A percentile compares a stretch with the other conserved stretches of the same genome.
Conservation (phyloP, 2,329 filamentous ascomycete genomes). For the Ascochyta pisi region DNA sequence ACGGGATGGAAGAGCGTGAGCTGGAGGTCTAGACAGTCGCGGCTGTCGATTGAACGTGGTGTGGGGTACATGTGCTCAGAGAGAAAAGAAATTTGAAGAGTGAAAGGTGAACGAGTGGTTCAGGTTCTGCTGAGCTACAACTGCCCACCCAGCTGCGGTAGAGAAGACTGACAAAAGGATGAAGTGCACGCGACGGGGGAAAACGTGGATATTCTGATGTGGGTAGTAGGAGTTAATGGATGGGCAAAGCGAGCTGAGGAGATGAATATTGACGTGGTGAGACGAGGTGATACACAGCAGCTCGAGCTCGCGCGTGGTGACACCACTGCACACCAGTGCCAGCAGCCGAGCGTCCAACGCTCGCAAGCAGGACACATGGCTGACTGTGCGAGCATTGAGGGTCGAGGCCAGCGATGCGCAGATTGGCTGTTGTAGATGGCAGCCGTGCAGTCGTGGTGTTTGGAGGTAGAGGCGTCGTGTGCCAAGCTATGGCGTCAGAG, state of each 20-base stretch:
- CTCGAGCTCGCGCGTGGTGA: slow-evolving; percentile 3
- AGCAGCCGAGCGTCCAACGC: not conserved
- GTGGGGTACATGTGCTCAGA: slow-evolving; percentile 6
- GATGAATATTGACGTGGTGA: not conserved
- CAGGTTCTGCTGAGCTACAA: not conserved
- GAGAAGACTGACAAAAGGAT: too few species aligned
- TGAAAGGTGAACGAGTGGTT: not conserved
- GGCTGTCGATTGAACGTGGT: not conserved
- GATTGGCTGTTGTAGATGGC: not conserved
- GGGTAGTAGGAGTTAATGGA: not conserved
- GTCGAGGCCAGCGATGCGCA: not conserved
- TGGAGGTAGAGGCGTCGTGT: not conserved
- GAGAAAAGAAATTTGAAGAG: not conserved
- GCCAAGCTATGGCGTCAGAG: slow-evolving; percentile 19
- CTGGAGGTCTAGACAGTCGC: not conserved
- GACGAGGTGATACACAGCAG: not conserved
- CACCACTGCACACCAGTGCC: not conserved
- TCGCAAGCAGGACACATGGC: not conserved
- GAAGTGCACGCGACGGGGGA: too few species aligned
- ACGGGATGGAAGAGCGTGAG: not conserved
- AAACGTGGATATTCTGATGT: too few species aligned
- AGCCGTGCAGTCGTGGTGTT: not conserved
- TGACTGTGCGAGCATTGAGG: not conserved
- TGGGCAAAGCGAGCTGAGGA: not conserved
- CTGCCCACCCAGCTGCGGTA: not conserved